These are phyloP conservation scores for Vigna reflexopilosa DNA, from an alignment of 306 rosid genomes.

Conservation along the genomic window DNA sequence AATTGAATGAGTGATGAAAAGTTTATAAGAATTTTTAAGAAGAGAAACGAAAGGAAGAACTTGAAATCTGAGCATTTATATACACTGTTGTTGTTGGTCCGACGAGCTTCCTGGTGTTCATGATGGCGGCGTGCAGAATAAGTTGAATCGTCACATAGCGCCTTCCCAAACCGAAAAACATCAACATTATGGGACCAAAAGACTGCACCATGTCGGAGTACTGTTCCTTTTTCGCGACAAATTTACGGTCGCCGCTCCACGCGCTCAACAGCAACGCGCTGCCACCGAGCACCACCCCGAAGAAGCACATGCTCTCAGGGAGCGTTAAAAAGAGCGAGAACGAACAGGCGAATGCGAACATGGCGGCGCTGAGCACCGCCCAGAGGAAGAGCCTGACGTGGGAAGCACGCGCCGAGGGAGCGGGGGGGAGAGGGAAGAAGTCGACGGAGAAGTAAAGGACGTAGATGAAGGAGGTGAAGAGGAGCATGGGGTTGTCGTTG, in stretches of 20 bases:
- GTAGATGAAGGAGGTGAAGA: neutral
- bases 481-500: neutral
- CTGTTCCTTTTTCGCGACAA: neutral
- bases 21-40: too few relatives aligned
- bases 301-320: neutral
- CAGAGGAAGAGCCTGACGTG: neutral
- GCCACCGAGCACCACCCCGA: neutral
- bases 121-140: neutral
- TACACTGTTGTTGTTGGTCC: neutral
- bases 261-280: neutral
- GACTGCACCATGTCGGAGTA: neutral
- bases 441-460: neutral
- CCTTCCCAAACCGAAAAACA: neutral
- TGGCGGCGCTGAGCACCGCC: neutral
- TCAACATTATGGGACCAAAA: neutral
- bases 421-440: neutral
- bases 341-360: neutral
- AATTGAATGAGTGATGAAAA: too few relatives aligned
- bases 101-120: neutral
- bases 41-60: neutral
- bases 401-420: neutral
- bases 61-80: neutral
- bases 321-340: neutral
- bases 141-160: neutral
- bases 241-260: neutral